These are phyloP conservation scores for Oenanthe javanica DNA, from an alignment of 140 eudicot genomes.

Conservation along the genomic window DNA sequence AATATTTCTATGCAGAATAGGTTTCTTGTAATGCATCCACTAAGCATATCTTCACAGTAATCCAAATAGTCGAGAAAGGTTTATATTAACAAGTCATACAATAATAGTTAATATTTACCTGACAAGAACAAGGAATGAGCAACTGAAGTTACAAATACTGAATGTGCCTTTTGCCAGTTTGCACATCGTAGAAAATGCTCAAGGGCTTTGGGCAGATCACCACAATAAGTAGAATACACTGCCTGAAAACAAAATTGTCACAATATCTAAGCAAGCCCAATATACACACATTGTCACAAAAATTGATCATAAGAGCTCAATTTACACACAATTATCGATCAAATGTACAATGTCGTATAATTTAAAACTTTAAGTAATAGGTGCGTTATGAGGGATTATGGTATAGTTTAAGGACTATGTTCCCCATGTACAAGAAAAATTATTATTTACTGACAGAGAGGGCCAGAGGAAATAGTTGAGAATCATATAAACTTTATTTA, in stretches of 20 bases:
- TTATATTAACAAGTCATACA: neutral
- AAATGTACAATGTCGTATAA: neutral
- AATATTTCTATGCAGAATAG: neutral
- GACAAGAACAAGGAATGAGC: conserved; percentile 77
- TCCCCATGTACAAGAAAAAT: neutral
- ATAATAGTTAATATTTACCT: conserved; percentile 33
- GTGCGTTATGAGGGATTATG: neutral
- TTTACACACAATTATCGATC: neutral
- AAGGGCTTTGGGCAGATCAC: conserved; percentile 63
- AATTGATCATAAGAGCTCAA: neutral
- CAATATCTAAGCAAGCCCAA: neutral
- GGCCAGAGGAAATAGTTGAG: neutral
- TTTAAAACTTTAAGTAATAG: neutral
- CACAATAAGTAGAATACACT: conserved; percentile 50
- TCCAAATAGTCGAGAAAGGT: neutral
- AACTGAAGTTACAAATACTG: conserved; percentile 58
- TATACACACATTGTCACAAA: neutral
- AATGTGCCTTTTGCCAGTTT: conserved; percentile 93
- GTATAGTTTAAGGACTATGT: neutral
- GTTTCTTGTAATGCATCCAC: neutral
- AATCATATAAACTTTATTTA: neutral
- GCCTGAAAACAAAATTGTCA: conserved; percentile 47
- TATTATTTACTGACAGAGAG: neutral
- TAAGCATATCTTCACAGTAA: neutral
- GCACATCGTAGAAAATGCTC: conserved; percentile 76